Base-by-base conservation (phyloP, 1,284 basidiomycete species). In the Athelia sp. region DNA sequence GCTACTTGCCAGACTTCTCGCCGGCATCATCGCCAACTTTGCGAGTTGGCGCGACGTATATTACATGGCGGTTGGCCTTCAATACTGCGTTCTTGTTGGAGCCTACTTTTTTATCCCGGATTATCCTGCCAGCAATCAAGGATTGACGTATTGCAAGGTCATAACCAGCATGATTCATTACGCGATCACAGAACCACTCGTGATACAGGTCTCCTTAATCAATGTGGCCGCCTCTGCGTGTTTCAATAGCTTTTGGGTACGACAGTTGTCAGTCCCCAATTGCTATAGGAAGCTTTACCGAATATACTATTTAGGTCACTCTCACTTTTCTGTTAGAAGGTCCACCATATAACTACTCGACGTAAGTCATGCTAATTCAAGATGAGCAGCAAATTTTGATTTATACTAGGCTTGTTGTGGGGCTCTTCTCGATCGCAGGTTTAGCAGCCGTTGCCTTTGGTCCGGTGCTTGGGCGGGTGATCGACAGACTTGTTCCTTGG, bases 291-390 rank as follows among this genome's bases (percentile, higher is more conserved):
- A 6, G 26, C 26, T 6, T 13, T 29, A 13, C 26, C 26, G 4
- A 29, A 29, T 13, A n/a, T 13, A 29, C 26, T n/a, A n/a, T n/a
- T 29, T 29, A 29, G 26, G 26, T 29, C 26, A 85, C 82, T 3
- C 61, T 87, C 50, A 89, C 87, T 0, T 89, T 88, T 66, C 66
- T 89, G 26, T 74, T 90, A 2, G 79, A 78, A 13, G 82, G 76
- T 10, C 58, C 75, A 2, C 84, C 83, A 1, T 89, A 87, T 57
- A 58, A 80, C 57, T 87, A 80, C 56, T 80, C 78, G 0, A 83
- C 80, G 81, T 82, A 56, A 45, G 79, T 63, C 14, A 15, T 40
- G n/a, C 19, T 32, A 18, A 36, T n/a, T 34, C 21, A 19, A 19
- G 35, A 51, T 50, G 18, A 48, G 36, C 40, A 46, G 15, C 35